Evolutionary conservation across 1,139 yeast genomes (phyloP), one percentile per base, ranked within the genome.

Genomic region (Magnusiomyces magnusii): DNA sequence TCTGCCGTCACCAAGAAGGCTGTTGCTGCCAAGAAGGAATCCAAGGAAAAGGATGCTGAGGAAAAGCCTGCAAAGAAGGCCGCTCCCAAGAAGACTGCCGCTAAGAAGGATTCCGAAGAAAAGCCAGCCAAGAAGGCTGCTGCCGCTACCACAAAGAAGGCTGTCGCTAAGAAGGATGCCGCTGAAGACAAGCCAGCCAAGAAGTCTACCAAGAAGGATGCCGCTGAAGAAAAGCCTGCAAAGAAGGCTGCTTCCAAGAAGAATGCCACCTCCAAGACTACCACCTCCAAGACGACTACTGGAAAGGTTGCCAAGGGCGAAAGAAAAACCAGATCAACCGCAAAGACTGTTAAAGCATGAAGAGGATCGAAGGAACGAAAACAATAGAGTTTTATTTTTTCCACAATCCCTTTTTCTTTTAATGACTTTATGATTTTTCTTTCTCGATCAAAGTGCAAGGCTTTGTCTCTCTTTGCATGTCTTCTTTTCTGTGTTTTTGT

Each of bases 1-100:
- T 78, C 89, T 67, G 77, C 77, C 58, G 78, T 78, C 31, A 87
- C 92, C 62, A 65, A 62, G 57, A 62, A 67, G 28, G 64, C 63
- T 58, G 65, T 64, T 19, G 58, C 71, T 31, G 71, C 70, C 66
- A 69, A 44, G 49, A 44, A 44, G 49, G 49, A 44, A 9, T 3
- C 49, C 27, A 23, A 68, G 61, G 69, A 73, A 58, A 59, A n/a
- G n/a, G n/a, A n/a, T n/a, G n/a, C 72, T 21, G 60, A 65, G 28
- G 51, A 64, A 57, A 61, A 66, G 61, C 61, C 66, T 3, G 36
- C 13, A 10, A 44, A 44, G 49, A 44, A 44, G 49, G 34, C 44
- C 19, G 44, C 44, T 71, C 23, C 44, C 44, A n/a, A n/a, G n/a
- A n/a, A n/a, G n/a, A n/a, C n/a, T n/a, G n/a, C n/a, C n/a, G n/a